Evolutionary conservation across 2,329 filamentous ascomycete genomes (phyloP).

Genomic region (Diaporthe caulivora): DNA sequence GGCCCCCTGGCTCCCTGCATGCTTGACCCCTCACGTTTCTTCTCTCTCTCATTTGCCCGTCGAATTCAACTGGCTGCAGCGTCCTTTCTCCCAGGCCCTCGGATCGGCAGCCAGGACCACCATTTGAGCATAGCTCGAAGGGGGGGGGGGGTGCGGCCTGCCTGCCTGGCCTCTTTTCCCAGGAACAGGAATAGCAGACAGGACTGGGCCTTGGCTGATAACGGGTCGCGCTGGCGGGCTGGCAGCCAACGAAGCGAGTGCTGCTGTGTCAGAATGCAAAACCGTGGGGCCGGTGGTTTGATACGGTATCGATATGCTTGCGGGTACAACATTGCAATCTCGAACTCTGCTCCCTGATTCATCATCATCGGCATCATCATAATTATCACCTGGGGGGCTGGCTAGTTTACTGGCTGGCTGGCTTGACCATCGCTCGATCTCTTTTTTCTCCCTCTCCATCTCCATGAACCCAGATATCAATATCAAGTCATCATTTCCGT

Average conservation of each 20-base stretch:
- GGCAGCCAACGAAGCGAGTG: conserved; percentile 28
- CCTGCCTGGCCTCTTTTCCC: background rate
- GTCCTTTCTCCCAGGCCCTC: background rate
- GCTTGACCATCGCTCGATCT: background rate
- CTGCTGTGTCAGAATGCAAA: conserved; percentile 12
- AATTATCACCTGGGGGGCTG: background rate
- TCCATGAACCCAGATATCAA: no score
- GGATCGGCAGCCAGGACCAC: conserved; percentile 36
- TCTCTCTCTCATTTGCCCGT: background rate
- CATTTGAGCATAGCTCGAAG: conserved; percentile 11
- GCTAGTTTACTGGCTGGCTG: background rate
- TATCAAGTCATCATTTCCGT: background rate
- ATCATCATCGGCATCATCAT: background rate
- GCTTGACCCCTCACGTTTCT: background rate
- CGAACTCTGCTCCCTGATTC: conserved; percentile 2
- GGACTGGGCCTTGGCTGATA: conserved; percentile 27
- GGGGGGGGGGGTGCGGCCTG: no score
- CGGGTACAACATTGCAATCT: conserved; percentile 26
- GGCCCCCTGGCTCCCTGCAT: conserved; percentile 14
- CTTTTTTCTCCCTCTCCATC: no score
- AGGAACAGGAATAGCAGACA: background rate
- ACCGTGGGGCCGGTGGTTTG: background rate
- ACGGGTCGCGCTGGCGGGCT: conserved; percentile 17
- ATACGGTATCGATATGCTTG: conserved; percentile 3
- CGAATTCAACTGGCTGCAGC: background rate